Conservation (phyloP, 83 land plant genomes). For the Picea abies region DNA sequence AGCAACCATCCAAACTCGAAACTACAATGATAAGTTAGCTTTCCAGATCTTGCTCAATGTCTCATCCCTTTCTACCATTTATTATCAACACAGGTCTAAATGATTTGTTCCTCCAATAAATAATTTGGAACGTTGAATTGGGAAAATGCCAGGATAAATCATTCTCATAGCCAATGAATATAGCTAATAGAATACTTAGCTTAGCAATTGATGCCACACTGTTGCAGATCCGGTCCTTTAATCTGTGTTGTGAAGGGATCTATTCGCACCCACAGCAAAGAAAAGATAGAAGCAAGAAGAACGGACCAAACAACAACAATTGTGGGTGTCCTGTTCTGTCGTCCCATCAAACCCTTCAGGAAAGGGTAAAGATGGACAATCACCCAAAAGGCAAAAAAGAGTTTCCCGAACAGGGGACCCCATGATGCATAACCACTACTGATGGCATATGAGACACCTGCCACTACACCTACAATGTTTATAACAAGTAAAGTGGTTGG, state of each 20-base stretch:
- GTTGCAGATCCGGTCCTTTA: constrained; percentile 31
- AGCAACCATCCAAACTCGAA: not conserved
- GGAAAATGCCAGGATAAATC: constrained; percentile 7
- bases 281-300: constrained; percentile 77
- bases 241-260: constrained; percentile 58
- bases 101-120: constrained; percentile 4
- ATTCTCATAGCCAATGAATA: not conserved
- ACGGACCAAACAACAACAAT: constrained; percentile 81
- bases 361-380: constrained; percentile 77
- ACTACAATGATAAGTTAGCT: constrained; percentile 3
- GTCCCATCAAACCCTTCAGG: constrained; percentile 77
- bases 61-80: not conserved
- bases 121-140: not conserved
- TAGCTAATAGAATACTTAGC: constrained; percentile 21
- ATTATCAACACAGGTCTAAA: constrained; percentile 8
- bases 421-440: constrained; percentile 79
- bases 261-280: constrained; percentile 72
- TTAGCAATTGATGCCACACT: constrained; percentile 74
- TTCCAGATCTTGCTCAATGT: not conserved
- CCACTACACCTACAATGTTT: constrained; percentile 74
- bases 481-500: constrained; percentile 71
- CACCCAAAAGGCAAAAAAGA: constrained; percentile 78
- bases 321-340: constrained; percentile 73
- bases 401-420: constrained; percentile 77
- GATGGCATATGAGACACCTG: constrained; percentile 71